Evolutionary conservation across 179 eudicot species (phyloP), one percentile per base, ranked within the genome.

Genomic region (Vitellaria paradoxa): DNA sequence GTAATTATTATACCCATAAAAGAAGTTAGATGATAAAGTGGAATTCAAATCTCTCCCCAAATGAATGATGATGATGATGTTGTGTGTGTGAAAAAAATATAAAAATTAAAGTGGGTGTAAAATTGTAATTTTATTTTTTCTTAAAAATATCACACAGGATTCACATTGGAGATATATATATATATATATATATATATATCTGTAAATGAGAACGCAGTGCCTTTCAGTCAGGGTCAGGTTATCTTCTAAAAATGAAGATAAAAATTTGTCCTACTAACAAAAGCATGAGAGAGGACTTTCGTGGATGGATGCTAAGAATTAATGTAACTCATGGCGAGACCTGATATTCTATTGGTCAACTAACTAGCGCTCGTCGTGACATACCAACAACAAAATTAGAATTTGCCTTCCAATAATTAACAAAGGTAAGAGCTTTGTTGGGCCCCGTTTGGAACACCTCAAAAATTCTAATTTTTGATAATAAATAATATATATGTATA

Each of bases 71-170:
- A n/a, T n/a, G n/a, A n/a, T n/a, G n/a, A n/a, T n/a, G n/a, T n/a
- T n/a, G n/a, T n/a, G n/a, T n/a, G n/a, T n/a, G n/a, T n/a, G 37
- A 30, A 30, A 30, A 30, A 30, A 30, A 30, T 30, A 30, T 30
- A 2, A 30, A 30, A 30, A 30, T 30, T 30, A 30, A 0, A 30
- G 37, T 30, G 37, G 37, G 37, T 30, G 37, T 30, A 30, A 30
- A 85, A 76, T 88, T 92, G 24, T 93, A 90, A 23, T 30, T 30
- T 30, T 30, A 79, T 81, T 83, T 93, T 96, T 81, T 96, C 99
- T 13, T 98, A 98, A 71, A 96, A 93, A 87, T 96, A 97, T 97
- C 98, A 96, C 26, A 79, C 87, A 68, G 93, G 89, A 82, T 84
- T 81, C 76, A 75, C 93, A 78, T 71, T 79, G 26, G 90, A 77